Base-by-base conservation (phyloP, 1,139 yeast genomes). In the Pichia sp. region DNA sequence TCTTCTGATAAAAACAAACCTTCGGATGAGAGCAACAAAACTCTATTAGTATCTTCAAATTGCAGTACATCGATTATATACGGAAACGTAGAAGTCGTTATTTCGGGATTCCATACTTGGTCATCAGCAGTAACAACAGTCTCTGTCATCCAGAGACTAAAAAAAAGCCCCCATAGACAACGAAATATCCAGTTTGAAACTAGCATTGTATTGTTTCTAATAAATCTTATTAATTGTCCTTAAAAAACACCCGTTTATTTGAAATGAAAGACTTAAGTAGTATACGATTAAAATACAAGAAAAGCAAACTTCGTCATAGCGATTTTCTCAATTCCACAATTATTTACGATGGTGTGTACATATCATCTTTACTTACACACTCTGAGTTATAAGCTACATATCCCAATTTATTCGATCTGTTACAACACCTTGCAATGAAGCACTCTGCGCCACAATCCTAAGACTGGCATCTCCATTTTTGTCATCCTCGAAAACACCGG, bases 41-140 rank as follows among this genome's bases (percentile, higher is more conserved):
- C 62, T 19, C 71, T 71, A 4, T 79, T 61, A 0, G 86, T 77
- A 61, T 82, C 87, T 58, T 81, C 85, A 58, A 83, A 79, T 60
- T 80, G 81, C 7, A 70, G 49, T 2, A 70, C 42, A 33, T 59
- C 54, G 18, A 51, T 5, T 19, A 53, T n/a, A 9, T 27, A 8
- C 10, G 51, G 36, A 27, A 45, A 41, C 22, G 30, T 31, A n/a
- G 52, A 45, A 19, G 28, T 13, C 2, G 48, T 43, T 18, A 45
- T 38, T 29, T 38, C 44, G 14, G 51, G 50, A 7, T 50, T 25
- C 53, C 51, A 50, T 7, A 41, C 9, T 57, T 27, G 9, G 18
- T 46, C 49, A 11, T 45, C 53, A 18, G 47, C 50, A 5, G 7
- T 22, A n/a, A 33, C 29, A 46, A 19, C 4, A 19, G 9, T 16